A percentile compares a stretch with the other conserved stretches of the same genome.
Conservation (phyloP, 2,329 filamentous ascomycete species). For the Tolypocladium album region DNA sequence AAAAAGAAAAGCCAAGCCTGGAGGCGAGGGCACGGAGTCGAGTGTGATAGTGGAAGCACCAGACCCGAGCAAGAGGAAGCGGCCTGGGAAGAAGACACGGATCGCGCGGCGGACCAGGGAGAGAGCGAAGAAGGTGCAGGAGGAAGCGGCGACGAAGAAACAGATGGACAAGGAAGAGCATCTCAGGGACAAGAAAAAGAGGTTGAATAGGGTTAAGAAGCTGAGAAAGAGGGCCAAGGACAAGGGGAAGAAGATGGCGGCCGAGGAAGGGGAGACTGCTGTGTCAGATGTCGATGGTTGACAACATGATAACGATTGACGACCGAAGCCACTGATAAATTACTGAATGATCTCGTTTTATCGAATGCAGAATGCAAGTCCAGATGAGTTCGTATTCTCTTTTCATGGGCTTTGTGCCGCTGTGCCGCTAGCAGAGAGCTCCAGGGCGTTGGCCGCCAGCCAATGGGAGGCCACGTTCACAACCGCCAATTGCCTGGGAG, state of each 20-base stretch:
- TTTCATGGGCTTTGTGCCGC: background rate
- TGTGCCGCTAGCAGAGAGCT: background rate
- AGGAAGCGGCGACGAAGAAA: conserved; percentile 26
- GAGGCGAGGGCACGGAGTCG: conserved; percentile 2
- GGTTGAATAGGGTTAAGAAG: conserved; percentile 50
- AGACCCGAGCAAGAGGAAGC: conserved; percentile 22
- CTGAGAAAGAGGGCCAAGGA: conserved; percentile 46
- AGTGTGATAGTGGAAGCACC: background rate
- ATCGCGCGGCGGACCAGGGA: conserved; percentile 37
- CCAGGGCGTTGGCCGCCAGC: background rate
- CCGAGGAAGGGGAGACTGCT: conserved; percentile 9
- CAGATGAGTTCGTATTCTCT: too few species aligned
- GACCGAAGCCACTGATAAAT: background rate
- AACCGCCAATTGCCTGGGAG: background rate
- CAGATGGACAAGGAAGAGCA: conserved; percentile 42
- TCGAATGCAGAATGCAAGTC: background rate
- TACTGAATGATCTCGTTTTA: background rate
- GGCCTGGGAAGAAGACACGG: conserved; percentile 48
- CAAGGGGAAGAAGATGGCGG: conserved; percentile 36
- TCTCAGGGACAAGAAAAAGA: conserved; percentile 50
- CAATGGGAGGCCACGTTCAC: background rate
- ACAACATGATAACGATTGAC: background rate
- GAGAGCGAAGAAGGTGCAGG: conserved; percentile 29
- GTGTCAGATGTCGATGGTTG: conserved; percentile 6
- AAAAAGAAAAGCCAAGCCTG: conserved; percentile 9